Conservation (phyloP, 306 rosid genomes). For the Cucumis sativus region Cucumber_9930_V3 NC_026657.2:35056001-35056500, state of each 20-base stretch:
- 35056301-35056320: background rate
- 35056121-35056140: background rate
- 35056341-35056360: background rate
- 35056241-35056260: background rate
- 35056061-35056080: slow-evolving; percentile 61
- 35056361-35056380: background rate
- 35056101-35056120: slow-evolving; percentile 72
- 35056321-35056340: background rate
- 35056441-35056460: background rate
- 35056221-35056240: background rate
- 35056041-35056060: slow-evolving; percentile 90
- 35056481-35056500: background rate
- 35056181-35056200: background rate
- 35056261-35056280: background rate
- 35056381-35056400: background rate
- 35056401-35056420: background rate
- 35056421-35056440: background rate
- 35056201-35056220: background rate
- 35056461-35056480: background rate
- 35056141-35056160: background rate
- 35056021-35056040: slow-evolving; percentile 44
- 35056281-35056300: background rate
- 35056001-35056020: background rate
- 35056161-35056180: background rate
- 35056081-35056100: slow-evolving; percentile 78